Conservation (phyloP, 345 rosid genomes). For the Syzygium grande region DNA sequence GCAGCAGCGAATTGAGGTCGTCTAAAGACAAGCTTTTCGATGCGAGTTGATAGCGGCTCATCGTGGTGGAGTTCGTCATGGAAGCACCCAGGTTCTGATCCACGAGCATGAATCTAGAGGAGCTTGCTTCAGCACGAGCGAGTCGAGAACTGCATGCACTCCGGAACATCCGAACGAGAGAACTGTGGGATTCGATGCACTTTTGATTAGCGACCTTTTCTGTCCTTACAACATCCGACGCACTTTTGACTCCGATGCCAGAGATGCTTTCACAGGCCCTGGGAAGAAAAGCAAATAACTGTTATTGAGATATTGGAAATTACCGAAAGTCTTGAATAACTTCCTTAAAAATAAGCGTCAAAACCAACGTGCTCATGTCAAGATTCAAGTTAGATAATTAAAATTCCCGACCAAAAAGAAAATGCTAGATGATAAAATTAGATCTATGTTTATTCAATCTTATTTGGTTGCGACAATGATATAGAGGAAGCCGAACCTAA, state of each 20-base stretch:
- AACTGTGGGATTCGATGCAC: neutral
- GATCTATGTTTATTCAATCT: too few species aligned
- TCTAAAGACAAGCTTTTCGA: neutral
- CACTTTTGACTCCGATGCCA: neutral
- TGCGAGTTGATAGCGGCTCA: neutral
- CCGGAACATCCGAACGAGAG: neutral
- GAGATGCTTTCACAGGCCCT: neutral
- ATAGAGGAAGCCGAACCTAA: too few species aligned
- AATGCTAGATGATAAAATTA: too few species aligned
- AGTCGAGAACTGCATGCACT: neutral
- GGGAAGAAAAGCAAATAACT: neutral
- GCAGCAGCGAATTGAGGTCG: conserved; percentile 4
- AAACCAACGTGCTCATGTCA: neutral
- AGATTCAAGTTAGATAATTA: neutral
- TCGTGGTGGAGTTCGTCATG: neutral
- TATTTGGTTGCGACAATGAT: too few species aligned
- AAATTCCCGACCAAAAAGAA: too few species aligned
- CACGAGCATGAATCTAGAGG: neutral
- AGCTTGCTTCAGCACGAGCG: neutral
- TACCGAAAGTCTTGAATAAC: neutral
- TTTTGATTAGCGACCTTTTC: neutral
- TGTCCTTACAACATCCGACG: neutral
- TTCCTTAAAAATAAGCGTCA: neutral
- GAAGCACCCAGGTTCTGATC: neutral
- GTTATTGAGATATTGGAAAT: neutral